phyloP scores from a whole-genome alignment of 805 yeast species.

The Candida ficus region DNA sequence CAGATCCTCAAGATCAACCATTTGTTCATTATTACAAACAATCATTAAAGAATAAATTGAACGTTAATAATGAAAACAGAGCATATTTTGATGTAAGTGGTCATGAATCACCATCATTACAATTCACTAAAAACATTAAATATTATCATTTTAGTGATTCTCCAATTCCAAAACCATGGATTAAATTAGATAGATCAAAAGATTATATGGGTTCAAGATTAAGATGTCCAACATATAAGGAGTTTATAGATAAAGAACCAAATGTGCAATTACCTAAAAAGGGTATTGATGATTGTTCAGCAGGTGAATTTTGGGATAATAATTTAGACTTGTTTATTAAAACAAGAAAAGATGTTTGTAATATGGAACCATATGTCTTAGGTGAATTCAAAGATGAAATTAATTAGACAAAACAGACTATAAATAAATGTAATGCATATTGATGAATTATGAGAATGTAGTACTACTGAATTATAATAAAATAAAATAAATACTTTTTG shows the following conservation, averaged over 20 bases:
- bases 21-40: conserved; percentile 21
- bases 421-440: no score
- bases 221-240: conserved; percentile 15
- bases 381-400: neutral
- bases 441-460: no score
- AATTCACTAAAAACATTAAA: conserved; percentile 29
- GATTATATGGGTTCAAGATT: conserved; percentile 15
- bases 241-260: conserved; percentile 3
- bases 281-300: conserved; percentile 16
- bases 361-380: neutral
- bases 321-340: conserved; percentile 11
- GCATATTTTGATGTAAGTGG: conserved; percentile 15
- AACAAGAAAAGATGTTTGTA: conserved; percentile 15
- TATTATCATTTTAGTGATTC: conserved; percentile 60
- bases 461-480: no score
- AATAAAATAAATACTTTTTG: no score
- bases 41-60: conserved; percentile 4
- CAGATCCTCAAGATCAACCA: conserved; percentile 34
- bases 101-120: conserved; percentile 11
- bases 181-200: conserved; percentile 6
- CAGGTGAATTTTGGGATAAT: conserved; percentile 19
- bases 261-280: conserved; percentile 1
- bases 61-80: conserved; percentile 10
- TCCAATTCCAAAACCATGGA: conserved; percentile 69
- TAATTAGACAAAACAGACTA: no score